Percentiles rank a stretch among this genome's conserved stretches.
Evolutionary conservation across 257 asterid genomes (phyloP).

Genomic region (Cynanchum wilfordii): DNA sequence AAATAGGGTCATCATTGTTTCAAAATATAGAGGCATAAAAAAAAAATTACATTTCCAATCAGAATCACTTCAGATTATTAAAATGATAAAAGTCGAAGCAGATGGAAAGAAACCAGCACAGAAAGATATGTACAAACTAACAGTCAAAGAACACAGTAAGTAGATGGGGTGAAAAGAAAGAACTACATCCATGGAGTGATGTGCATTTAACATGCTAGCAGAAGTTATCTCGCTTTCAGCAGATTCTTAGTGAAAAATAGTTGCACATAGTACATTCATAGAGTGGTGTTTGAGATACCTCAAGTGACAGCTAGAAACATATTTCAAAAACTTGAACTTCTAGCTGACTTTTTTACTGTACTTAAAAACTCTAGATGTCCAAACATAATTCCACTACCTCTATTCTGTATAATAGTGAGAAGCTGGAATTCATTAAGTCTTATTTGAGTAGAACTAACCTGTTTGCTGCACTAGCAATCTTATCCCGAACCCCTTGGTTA

Average conservation of each 20-base stretch:
- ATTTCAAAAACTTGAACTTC: not conserved
- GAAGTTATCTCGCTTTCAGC: not conserved
- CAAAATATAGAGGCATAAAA: not conserved
- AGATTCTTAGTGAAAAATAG: not conserved
- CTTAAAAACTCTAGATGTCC: not conserved
- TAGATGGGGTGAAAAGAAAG: not conserved
- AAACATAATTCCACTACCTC: not conserved
- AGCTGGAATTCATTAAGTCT: not conserved
- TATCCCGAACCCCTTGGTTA: slow-evolving; percentile 82
- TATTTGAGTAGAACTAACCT: slow-evolving; percentile 35
- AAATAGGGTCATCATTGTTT: not conserved
- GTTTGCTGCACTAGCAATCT: slow-evolving; percentile 78
- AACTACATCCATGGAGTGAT: not conserved
- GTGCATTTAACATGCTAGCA: not conserved
- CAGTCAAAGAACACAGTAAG: not conserved
- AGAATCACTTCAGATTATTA: not conserved
- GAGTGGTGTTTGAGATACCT: not conserved
- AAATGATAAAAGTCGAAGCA: not conserved
- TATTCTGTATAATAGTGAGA: slow-evolving; percentile 7
- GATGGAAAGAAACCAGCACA: not conserved
- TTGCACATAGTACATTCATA: not conserved
- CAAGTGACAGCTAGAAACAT: not conserved
- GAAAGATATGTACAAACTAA: not conserved
- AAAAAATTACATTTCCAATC: not conserved
- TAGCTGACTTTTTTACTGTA: not conserved